Percentiles rank a stretch among this genome's conserved stretches.
Conservation (phyloP, 2,329 filamentous ascomycete genomes). For the Verticillium zaregamsianum region DNA sequence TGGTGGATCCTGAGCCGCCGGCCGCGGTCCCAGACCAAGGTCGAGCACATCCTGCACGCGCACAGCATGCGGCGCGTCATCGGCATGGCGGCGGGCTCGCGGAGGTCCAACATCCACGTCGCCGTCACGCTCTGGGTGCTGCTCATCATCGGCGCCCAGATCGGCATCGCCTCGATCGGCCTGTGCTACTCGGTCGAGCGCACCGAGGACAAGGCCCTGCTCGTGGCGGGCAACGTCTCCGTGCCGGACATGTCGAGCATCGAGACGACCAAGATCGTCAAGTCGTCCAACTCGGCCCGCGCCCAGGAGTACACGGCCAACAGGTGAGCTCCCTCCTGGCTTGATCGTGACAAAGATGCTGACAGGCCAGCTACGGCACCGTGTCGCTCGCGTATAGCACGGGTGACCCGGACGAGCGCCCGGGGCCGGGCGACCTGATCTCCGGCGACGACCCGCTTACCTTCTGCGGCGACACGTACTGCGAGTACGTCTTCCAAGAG, state of each 20-base stretch:
- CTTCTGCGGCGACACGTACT: conserved; percentile 12
- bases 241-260: conserved; percentile 31
- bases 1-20: conserved; percentile 39
- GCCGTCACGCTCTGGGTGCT: conserved; percentile 23
- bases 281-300: conserved; percentile 16
- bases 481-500: conserved; percentile 35
- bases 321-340: conserved; percentile 16
- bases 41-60: conserved; percentile 24
- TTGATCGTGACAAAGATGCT: not conserved
- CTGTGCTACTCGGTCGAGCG: conserved; percentile 37
- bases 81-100: conserved; percentile 21
- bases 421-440: conserved; percentile 23
- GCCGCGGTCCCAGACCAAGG: conserved; percentile 31
- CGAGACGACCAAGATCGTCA: conserved; percentile 22
- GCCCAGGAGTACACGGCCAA: conserved; percentile 39
- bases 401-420: conserved; percentile 14
- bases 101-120: conserved; percentile 20
- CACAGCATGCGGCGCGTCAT: conserved; percentile 25
- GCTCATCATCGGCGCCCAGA: conserved; percentile 32
- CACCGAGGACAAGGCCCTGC: conserved; percentile 26
- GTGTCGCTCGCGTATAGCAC: conserved; percentile 25
- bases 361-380: conserved; percentile 29
- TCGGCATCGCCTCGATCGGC: conserved; percentile 36
- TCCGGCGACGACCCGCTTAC: conserved; percentile 21
- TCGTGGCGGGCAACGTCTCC: conserved; percentile 26